Evolutionary conservation across 2,329 filamentous ascomycete genomes (phyloP).

Genomic region (Trichoderma harzianum): DNA sequence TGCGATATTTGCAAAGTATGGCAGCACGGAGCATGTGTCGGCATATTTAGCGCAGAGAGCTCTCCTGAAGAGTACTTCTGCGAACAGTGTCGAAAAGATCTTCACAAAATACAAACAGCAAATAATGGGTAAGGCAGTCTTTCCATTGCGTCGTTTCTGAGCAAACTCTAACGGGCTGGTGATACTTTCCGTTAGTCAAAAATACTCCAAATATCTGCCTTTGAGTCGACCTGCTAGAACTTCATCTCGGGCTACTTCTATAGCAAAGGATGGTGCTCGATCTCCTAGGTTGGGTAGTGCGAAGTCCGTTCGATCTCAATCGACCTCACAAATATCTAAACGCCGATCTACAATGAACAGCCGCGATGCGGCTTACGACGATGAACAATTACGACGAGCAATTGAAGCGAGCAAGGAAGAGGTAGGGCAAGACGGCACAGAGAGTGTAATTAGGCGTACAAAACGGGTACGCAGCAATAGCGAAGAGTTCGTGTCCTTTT

Average conservation of each 20-base stretch:
- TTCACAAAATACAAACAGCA: conserved; percentile 79
- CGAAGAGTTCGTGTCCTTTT: conserved; percentile 72
- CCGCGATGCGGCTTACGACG: conserved; percentile 88
- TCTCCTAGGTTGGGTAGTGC: conserved; percentile 52
- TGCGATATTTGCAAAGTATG: conserved; percentile 98
- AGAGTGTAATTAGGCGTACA: conserved; percentile 59
- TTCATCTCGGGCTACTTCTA: conserved; percentile 60
- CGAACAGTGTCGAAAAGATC: conserved; percentile 86
- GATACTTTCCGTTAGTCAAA: conserved; percentile 46
- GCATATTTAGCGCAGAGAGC: conserved; percentile 89
- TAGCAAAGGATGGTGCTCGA: conserved; percentile 59
- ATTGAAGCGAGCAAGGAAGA: conserved; percentile 95
- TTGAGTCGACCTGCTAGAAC: conserved; percentile 55
- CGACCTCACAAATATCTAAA: conserved; percentile 62
- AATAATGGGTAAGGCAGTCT: conserved; percentile 73
- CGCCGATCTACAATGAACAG: conserved; percentile 97
- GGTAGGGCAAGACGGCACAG: conserved; percentile 46
- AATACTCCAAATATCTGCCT: conserved; percentile 64
- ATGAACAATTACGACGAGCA: conserved; percentile 81
- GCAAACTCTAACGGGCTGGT: background rate
- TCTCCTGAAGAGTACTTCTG: conserved; percentile 98
- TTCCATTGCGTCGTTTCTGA: background rate
- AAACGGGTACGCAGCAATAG: conserved; percentile 89
- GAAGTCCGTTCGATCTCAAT: conserved; percentile 54
- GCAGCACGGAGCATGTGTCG: conserved; percentile 97